Conservation (phyloP, 345 rosid species). For the Corchorus capsularis region DNA sequence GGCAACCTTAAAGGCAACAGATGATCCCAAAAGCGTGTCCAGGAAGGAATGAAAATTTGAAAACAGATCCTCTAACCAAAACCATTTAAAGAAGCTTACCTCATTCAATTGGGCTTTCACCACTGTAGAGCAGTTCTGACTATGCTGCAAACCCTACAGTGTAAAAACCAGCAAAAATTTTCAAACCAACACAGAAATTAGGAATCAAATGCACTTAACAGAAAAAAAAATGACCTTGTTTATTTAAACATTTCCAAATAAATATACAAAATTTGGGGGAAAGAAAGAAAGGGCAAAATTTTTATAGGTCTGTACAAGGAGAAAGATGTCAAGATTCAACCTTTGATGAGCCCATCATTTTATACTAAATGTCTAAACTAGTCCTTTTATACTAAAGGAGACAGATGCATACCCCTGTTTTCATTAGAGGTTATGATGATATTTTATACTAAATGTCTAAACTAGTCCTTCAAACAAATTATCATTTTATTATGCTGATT, state of each 20-base stretch:
- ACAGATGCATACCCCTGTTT: too few species aligned
- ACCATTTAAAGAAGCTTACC: slow-evolving; percentile 47
- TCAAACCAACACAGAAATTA: background rate
- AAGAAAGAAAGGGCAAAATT: background rate
- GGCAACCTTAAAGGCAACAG: slow-evolving; percentile 63
- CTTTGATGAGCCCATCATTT: background rate
- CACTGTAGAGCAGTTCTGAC: slow-evolving; percentile 39
- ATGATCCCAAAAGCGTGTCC: slow-evolving; percentile 51
- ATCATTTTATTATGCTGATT: background rate
- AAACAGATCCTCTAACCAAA: slow-evolving; percentile 40
- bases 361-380: background rate
- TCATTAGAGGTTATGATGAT: too few species aligned
- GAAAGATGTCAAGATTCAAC: slow-evolving; percentile 1
- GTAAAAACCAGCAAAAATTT: slow-evolving; percentile 6
- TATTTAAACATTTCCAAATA: background rate
- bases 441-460: background rate
- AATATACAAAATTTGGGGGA: background rate
- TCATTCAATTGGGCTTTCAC: slow-evolving; percentile 69
- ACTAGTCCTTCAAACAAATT: background rate
- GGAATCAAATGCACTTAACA: background rate
- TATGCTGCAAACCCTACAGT: slow-evolving; percentile 42
- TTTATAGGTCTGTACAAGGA: background rate
- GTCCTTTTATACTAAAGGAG: background rate
- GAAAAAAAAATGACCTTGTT: background rate
- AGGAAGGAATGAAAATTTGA: slow-evolving; percentile 38